Evolutionary conservation across 371 early-diverging fungal species (phyloP).

Genomic region (Capillidium heterosporum): DNA sequence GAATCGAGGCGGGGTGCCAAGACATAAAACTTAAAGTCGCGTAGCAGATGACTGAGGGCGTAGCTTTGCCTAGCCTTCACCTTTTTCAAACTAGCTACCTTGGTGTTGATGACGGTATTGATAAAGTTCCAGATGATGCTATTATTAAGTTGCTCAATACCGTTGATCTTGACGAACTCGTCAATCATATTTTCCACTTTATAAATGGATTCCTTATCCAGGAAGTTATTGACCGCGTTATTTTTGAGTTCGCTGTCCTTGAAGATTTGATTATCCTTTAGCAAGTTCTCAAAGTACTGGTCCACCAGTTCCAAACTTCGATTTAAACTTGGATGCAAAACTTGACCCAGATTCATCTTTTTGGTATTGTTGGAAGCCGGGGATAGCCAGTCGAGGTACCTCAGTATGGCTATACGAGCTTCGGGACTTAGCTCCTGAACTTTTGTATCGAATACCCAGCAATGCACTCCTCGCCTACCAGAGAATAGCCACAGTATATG

Average conservation of each 20-base stretch:
- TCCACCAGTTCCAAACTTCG: not conserved
- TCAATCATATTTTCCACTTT: not conserved
- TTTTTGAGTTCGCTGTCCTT: not conserved
- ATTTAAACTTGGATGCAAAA: not conserved
- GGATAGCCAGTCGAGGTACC: slow-evolving; percentile 47
- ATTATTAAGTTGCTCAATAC: too few relatives aligned
- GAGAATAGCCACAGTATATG: slow-evolving; percentile 92
- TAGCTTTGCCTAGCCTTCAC: too few relatives aligned
- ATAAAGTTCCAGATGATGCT: too few relatives aligned
- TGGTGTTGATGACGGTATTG: too few relatives aligned
- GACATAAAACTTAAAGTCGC: slow-evolving; percentile 72
- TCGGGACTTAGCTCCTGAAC: slow-evolving; percentile 60
- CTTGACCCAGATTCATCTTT: not conserved
- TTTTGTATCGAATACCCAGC: slow-evolving; percentile 92
- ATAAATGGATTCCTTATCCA: not conserved
- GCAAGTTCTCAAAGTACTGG: not conserved
- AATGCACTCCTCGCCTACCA: slow-evolving; percentile 98
- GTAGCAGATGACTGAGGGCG: slow-evolving; percentile 1
- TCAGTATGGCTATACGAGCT: slow-evolving; percentile 68
- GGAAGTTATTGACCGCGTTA: not conserved
- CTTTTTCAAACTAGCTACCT: too few relatives aligned
- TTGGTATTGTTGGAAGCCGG: not conserved
- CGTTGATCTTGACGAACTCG: not conserved
- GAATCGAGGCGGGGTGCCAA: slow-evolving; percentile 90
- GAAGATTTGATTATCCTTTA: not conserved